Conservation (phyloP, 768 basidiomycete genomes). For the Coprinellus aureogranulatus region DNA sequence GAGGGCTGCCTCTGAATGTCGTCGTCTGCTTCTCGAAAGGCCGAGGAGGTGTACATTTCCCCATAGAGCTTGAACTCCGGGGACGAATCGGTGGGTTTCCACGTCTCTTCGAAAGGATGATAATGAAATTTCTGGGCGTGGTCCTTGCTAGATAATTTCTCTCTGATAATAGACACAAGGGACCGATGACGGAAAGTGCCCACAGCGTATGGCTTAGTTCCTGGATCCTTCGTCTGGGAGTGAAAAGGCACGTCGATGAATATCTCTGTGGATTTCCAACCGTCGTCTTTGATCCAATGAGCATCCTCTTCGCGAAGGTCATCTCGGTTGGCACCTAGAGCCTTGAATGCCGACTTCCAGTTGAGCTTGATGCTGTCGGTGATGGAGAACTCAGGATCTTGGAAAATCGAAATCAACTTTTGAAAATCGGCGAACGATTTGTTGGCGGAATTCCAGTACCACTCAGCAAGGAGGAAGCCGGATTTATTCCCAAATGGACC, state of each 20-base stretch:
- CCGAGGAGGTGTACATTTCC: conserved; percentile 18
- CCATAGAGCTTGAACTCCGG: conserved; percentile 2
- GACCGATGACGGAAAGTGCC: not conserved
- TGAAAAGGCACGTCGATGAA: not conserved
- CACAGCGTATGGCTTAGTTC: not conserved
- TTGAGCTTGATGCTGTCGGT: not conserved
- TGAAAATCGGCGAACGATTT: not conserved
- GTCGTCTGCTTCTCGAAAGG: not conserved
- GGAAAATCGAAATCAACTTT: not conserved
- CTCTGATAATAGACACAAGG: not conserved
- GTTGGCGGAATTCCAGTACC: not conserved
- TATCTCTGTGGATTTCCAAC: not conserved
- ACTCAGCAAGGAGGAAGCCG: not conserved
- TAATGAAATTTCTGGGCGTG: not conserved
- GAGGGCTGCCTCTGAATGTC: not conserved
- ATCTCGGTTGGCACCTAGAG: not conserved
- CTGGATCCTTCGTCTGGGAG: not conserved
- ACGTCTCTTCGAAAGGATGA: not conserved
- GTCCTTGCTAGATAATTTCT: not conserved
- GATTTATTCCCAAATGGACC: not conserved
- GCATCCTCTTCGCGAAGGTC: not conserved
- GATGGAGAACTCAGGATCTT: not conserved
- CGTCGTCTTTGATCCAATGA: not conserved
- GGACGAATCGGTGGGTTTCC: not conserved
- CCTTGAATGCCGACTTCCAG: not conserved